Evolutionary conservation across 2,329 filamentous ascomycete species (phyloP).

Genomic region (Penicillium freii): DNA sequence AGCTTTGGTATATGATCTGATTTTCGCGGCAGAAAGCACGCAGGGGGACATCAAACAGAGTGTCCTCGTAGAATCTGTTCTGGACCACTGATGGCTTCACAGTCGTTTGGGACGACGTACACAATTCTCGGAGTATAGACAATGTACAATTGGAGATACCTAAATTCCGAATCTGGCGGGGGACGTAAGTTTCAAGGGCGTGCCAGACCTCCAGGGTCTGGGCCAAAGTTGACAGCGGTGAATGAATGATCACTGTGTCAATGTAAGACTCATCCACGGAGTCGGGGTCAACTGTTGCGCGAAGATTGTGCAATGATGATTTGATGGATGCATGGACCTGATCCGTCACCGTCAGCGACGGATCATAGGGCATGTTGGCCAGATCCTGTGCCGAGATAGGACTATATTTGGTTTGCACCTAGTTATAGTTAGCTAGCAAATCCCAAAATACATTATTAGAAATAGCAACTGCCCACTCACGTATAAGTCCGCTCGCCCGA

Average conservation of each 20-base stretch:
- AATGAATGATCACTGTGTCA: conserved; percentile 60
- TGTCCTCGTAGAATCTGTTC: conserved; percentile 67
- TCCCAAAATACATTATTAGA: neutral
- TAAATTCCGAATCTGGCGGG: conserved; percentile 61
- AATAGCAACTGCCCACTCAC: conserved; percentile 43
- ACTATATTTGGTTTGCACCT: conserved; percentile 85
- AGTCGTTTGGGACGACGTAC: conserved; percentile 38
- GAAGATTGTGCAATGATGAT: conserved; percentile 65
- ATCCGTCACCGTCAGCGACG: conserved; percentile 55
- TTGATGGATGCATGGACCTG: conserved; percentile 67
- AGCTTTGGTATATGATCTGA: conserved; percentile 57
- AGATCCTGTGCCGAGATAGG: conserved; percentile 61
- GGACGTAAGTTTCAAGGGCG: conserved; percentile 65
- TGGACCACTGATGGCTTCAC: conserved; percentile 66
- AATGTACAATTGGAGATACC: conserved; percentile 75
- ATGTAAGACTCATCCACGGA: conserved; percentile 51
- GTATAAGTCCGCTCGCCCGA: conserved; percentile 62
- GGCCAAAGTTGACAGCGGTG: conserved; percentile 50
- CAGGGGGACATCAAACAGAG: conserved; percentile 59
- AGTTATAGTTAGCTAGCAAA: neutral
- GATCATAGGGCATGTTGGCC: conserved; percentile 62
- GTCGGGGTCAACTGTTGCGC: conserved; percentile 24
- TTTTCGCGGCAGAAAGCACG: conserved; percentile 56
- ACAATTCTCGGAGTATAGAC: conserved; percentile 55
- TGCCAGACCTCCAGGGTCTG: conserved; percentile 65